A percentile compares a stretch with the other conserved stretches of the same genome.
Conservation (phyloP, 1,284 basidiomycete genomes). For the Ganoderma lingzhi region DNA sequence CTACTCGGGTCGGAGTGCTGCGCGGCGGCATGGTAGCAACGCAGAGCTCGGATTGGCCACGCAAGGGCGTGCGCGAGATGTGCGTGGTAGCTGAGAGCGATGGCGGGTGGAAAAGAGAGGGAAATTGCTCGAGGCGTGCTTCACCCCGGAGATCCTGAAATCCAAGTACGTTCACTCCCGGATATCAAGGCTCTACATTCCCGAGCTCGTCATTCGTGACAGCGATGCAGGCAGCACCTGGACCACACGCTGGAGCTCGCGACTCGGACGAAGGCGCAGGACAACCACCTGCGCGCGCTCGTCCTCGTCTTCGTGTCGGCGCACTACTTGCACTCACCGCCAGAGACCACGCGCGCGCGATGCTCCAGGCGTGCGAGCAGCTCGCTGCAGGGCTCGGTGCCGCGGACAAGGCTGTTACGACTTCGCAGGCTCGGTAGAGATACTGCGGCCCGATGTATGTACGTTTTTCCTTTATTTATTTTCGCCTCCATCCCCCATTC, state of each 20-base stretch:
- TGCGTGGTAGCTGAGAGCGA: conserved; percentile 45
- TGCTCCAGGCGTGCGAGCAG: conserved; percentile 70
- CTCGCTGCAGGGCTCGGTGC: conserved; percentile 75
- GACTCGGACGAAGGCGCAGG: conserved; percentile 54
- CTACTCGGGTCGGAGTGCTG: no score
- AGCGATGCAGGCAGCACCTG: conserved; percentile 59
- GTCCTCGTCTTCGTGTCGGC: conserved; percentile 70
- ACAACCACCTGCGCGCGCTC: conserved; percentile 76
- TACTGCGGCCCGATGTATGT: no score
- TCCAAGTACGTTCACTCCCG: conserved; percentile 57
- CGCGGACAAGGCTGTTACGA: conserved; percentile 34
- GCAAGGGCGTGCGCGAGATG: conserved; percentile 44
- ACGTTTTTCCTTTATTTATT: no score
- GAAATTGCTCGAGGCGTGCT: conserved; percentile 60
- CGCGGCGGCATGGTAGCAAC: no score
- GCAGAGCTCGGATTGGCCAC: no score
- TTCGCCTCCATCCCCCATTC: no score
- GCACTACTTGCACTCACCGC: conserved; percentile 73
- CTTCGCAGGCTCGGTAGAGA: no score
- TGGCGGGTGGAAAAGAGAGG: conserved; percentile 68
- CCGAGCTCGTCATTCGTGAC: neutral
- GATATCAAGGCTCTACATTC: no score
- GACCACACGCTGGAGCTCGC: conserved; percentile 65
- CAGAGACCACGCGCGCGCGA: conserved; percentile 67
- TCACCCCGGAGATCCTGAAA: conserved; percentile 61